Conservation (phyloP, 2,329 filamentous ascomycete genomes). For the Cladosporium sp. region DNA sequence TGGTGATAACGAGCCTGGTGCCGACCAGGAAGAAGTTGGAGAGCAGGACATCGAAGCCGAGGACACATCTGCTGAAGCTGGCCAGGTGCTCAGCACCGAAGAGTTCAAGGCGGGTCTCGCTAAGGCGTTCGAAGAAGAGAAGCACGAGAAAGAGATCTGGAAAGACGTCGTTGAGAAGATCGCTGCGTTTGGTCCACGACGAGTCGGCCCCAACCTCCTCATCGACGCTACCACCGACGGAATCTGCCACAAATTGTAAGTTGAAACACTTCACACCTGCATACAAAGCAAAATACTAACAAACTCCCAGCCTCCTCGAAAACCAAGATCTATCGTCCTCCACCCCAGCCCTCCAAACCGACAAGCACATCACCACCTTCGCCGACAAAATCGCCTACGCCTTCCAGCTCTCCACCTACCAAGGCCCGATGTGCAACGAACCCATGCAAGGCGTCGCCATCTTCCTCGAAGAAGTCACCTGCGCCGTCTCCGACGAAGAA, state of each 20-base stretch:
- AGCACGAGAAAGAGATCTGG: slow-evolving; percentile 76
- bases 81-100: slow-evolving; percentile 64
- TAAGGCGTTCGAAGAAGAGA: slow-evolving; percentile 67
- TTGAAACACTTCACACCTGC: slow-evolving; percentile 23
- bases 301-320: slow-evolving; percentile 31
- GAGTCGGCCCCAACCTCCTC: slow-evolving; percentile 84
- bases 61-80: slow-evolving; percentile 51
- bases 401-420: slow-evolving; percentile 86
- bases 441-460: slow-evolving; percentile 92
- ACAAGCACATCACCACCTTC: slow-evolving; percentile 25
- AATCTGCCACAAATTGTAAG: slow-evolving; percentile 72
- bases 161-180: slow-evolving; percentile 75
- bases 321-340: slow-evolving; percentile 24
- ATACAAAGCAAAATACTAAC: slow-evolving; percentile 24
- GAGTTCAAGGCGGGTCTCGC: slow-evolving; percentile 78
- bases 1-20: slow-evolving; percentile 35
- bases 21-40: slow-evolving; percentile 38
- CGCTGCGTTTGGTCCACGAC: slow-evolving; percentile 82
- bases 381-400: slow-evolving; percentile 75
- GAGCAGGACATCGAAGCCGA: slow-evolving; percentile 51
- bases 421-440: slow-evolving; percentile 89
- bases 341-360: slow-evolving; percentile 4
- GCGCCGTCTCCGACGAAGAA: slow-evolving; percentile 58
- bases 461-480: slow-evolving; percentile 75
- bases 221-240: slow-evolving; percentile 76